Evolutionary conservation across 345 rosid species (phyloP), one percentile per base, ranked within the genome.

Genomic region (Acer campestre): DNA sequence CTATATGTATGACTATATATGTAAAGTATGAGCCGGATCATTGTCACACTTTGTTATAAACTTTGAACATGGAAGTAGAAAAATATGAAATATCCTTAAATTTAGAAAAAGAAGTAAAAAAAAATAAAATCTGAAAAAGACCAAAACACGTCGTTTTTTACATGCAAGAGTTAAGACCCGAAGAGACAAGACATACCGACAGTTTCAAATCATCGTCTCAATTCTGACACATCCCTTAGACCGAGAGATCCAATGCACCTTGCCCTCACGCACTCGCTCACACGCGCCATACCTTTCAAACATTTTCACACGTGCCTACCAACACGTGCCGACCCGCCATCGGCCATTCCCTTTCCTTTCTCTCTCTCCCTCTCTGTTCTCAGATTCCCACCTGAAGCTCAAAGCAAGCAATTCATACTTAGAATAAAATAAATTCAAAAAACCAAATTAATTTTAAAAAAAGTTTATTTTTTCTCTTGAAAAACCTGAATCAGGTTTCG

Each of bases 401-500:
- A 46, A 46, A 46, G 49, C 25, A 59, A 44, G 67, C 62, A 55
- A 10, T 55, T 61, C 48, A 67, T 70, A 67, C 77, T 61, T 75
- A 6, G 59, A 25, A 55, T 77, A 61, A 38, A 20, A 20, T 3
- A 58, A 46, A 17, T 17, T 8, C 40, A 18, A 53, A 73, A 67
- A 51, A 17, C 2, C 23, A 27, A 9, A 0, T 1, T 20, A 35
- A 13, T 48, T 62, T 61, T 56, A 69, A 31, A 35, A 35, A 4
- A 35, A 4, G 38, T 35, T 35, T 35, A 35, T 35, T 35, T 35
- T 68, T 77, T 80, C 67, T 48, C 66, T 10, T 18, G 42, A 55
- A 73, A 81, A 29, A 76, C 65, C 79, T n/a, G 69, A 76, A n/a
- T 73, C 78, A 81, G 80, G 77, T 69, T 81, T 79, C 55, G 61